phyloP scores from a whole-genome alignment of 2,329 filamentous ascomycete species.

The Hymenotorrendiella dingleyae region DNA sequence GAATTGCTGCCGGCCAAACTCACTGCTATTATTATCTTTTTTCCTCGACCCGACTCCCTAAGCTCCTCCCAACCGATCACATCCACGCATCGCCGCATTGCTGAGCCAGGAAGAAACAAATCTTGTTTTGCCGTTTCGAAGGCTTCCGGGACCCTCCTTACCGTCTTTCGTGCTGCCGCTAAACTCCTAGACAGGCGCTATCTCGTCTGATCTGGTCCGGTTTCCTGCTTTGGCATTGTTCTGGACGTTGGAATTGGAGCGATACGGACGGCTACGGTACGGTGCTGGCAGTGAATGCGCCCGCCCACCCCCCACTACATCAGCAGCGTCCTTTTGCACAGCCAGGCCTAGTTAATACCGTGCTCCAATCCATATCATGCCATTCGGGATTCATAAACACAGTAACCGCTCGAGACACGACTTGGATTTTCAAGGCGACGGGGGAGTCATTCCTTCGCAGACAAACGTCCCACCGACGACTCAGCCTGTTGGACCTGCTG shows the following conservation, averaged over 20 bases:
- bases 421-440: conserved; percentile 21
- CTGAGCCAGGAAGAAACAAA: conserved; percentile 1
- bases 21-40: conserved; percentile 20
- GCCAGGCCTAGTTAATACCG: conserved; percentile 11
- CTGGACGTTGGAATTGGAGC: not conserved
- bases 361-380: conserved; percentile 20
- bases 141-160: not conserved
- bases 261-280: conserved; percentile 4
- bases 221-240: not conserved
- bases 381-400: conserved; percentile 27
- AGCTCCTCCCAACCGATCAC: not conserved
- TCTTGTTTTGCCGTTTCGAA: conserved; percentile 2
- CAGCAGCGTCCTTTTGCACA: conserved; percentile 22
- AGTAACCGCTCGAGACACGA: conserved; percentile 31
- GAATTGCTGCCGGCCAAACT: conserved; percentile 10
- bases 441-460: not conserved
- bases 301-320: conserved; percentile 3
- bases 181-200: not conserved
- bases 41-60: too few species aligned
- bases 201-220: not conserved
- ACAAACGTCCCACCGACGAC: not conserved
- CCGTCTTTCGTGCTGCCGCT: not conserved
- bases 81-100: not conserved
- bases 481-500: too few species aligned
- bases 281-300: conserved; percentile 2